Evolutionary conservation across 148 eudicot species (phyloP).

Genomic region (Chenopodium quinoa): DNA sequence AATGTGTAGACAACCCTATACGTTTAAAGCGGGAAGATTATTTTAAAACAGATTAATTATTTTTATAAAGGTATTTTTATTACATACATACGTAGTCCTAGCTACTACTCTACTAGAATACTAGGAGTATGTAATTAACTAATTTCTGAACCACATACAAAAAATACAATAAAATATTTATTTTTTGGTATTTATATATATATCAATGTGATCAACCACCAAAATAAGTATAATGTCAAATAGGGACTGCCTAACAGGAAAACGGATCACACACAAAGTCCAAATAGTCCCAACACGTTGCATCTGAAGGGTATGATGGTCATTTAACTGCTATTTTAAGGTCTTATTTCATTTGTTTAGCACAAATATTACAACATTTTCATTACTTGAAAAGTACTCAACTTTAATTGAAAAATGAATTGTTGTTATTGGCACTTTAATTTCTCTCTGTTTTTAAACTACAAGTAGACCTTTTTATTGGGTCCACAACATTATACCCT

Average conservation of each 20-base stretch:
- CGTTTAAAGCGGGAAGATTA: too few species aligned
- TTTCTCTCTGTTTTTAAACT: not conserved
- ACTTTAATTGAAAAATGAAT: not conserved
- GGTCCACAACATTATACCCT: not conserved
- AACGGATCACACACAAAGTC: slow-evolving; percentile 8
- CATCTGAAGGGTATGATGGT: not conserved
- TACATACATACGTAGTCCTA: too few species aligned
- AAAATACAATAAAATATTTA: too few species aligned
- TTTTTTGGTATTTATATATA: too few species aligned
- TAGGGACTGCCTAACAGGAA: slow-evolving; percentile 29
- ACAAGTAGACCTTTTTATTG: too few species aligned
- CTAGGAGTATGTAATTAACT: too few species aligned
- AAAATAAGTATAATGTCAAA: not conserved
- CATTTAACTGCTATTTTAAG: not conserved
- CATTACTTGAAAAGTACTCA: not conserved
- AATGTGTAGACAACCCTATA: too few species aligned
- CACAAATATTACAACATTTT: not conserved
- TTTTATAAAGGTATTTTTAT: too few species aligned
- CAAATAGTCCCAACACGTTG: slow-evolving; percentile 1
- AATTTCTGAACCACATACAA: too few species aligned
- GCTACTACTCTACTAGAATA: too few species aligned
- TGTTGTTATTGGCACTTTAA: not conserved
- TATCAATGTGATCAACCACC: slow-evolving; percentile 2
- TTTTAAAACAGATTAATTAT: too few species aligned
- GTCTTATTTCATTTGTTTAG: not conserved